Percentiles rank a stretch among this genome's conserved stretches.
Conservation (phyloP, 2,329 filamentous ascomycete species). For the Metarhizium album region DNA sequence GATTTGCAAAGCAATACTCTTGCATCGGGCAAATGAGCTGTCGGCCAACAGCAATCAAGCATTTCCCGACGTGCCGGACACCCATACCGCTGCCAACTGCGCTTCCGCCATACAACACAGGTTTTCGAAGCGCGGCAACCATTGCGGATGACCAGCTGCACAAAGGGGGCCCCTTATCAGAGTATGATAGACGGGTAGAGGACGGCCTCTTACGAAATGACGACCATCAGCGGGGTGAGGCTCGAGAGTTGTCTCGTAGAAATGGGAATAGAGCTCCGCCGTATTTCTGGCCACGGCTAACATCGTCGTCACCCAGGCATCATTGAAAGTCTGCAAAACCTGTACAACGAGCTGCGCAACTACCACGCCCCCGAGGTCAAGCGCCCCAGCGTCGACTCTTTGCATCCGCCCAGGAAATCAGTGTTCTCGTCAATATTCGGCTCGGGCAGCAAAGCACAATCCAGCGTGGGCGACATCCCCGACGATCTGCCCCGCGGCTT, state of each 20-base stretch:
- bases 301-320: conserved; percentile 46
- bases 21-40: not conserved
- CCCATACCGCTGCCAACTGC: not conserved
- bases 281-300: not conserved
- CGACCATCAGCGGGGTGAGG: conserved; percentile 72
- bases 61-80: not conserved
- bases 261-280: not conserved
- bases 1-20: conserved; percentile 2
- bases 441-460: conserved; percentile 25
- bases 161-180: conserved; percentile 61
- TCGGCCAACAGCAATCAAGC: not conserved
- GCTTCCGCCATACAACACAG: not conserved
- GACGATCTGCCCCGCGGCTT: conserved; percentile 73
- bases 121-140: conserved; percentile 18
- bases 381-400: conserved; percentile 65
- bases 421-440: conserved; percentile 54
- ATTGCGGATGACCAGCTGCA: conserved; percentile 16
- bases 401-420: conserved; percentile 42
- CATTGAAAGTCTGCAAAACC: conserved; percentile 77
- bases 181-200: conserved; percentile 77
- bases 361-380: conserved; percentile 67
- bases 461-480: conserved; percentile 46
- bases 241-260: not conserved
- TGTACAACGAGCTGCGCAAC: conserved; percentile 68
- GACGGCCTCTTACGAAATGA: conserved; percentile 71